These are phyloP conservation scores for Begonia fuchsioides DNA, from an alignment of 306 rosid genomes.

Conservation along the genomic window DNA sequence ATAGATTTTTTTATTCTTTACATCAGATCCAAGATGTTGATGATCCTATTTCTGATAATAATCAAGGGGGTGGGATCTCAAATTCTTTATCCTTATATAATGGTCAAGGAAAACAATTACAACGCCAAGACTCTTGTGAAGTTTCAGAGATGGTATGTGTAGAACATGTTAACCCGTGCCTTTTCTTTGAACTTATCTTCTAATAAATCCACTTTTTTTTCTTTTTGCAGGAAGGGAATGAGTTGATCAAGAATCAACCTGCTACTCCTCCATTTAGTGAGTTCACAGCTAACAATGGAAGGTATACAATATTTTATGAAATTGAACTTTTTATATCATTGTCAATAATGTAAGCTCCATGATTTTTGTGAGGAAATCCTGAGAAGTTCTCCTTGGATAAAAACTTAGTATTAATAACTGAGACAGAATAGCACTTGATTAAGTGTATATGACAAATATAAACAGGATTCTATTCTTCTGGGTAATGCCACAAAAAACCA, in stretches of 20 bases:
- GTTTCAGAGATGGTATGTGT: slow-evolving; percentile 30
- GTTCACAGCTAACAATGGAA: slow-evolving; percentile 27
- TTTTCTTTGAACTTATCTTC: background rate
- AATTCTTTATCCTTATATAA: slow-evolving; percentile 34
- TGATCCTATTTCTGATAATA: slow-evolving; percentile 37
- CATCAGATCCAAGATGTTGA: slow-evolving; percentile 63
- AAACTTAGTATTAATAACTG: too few relatives aligned
- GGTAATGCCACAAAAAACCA: slow-evolving; percentile 40
- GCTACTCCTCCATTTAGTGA: slow-evolving; percentile 23
- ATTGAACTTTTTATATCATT: too few relatives aligned
- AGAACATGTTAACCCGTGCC: background rate
- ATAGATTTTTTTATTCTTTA: slow-evolving; percentile 10
- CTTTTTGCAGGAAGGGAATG: slow-evolving; percentile 39
- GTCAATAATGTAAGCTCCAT: too few relatives aligned
- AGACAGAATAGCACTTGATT: too few relatives aligned
- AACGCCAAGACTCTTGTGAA: slow-evolving; percentile 14
- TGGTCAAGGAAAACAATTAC: slow-evolving; percentile 31
- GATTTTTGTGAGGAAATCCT: too few relatives aligned
- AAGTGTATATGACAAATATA: slow-evolving; percentile 22
- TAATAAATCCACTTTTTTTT: slow-evolving; percentile 3
- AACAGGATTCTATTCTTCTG: slow-evolving; percentile 33
- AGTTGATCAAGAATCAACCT: slow-evolving; percentile 23
- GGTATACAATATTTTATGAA: slow-evolving; percentile 19
- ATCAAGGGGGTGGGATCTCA: slow-evolving; percentile 30
- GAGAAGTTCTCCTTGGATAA: too few relatives aligned